Percentiles rank a stretch among this genome's conserved stretches.
phyloP scores from a whole-genome alignment of 2,329 filamentous ascomycete genomes.

The Geosmithia morbida region DNA sequence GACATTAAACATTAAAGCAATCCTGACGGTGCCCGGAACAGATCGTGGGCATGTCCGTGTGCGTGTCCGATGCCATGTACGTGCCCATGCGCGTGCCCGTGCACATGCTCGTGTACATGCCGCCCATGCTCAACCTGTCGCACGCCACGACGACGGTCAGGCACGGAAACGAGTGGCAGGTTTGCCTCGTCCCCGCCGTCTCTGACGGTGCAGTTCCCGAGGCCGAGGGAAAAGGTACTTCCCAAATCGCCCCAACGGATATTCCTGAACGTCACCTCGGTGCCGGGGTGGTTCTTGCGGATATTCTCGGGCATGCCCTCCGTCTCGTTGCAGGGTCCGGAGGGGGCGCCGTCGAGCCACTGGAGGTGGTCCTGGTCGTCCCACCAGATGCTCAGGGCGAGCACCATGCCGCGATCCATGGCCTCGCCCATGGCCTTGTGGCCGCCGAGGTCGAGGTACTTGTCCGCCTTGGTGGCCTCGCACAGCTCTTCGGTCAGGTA shows the following conservation, averaged over 20 bases:
- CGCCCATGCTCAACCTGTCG: too few relatives aligned
- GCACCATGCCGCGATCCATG: slow-evolving; percentile 31
- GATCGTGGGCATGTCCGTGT: too few relatives aligned
- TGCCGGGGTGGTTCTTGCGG: slow-evolving; percentile 26
- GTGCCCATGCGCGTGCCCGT: too few relatives aligned
- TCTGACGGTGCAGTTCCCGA: neutral
- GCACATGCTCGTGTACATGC: too few relatives aligned
- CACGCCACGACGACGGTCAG: too few relatives aligned
- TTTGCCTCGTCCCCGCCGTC: too few relatives aligned
- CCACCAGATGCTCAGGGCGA: slow-evolving; percentile 39
- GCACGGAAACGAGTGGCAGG: too few relatives aligned
- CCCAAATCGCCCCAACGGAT: slow-evolving; percentile 48
- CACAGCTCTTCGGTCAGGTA: slow-evolving; percentile 21
- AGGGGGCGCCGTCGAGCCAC: slow-evolving; percentile 32
- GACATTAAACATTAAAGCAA: too few relatives aligned
- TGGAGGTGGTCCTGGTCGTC: slow-evolving; percentile 32
- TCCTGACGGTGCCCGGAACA: too few relatives aligned
- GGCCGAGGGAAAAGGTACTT: slow-evolving; percentile 23
- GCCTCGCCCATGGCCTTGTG: slow-evolving; percentile 29
- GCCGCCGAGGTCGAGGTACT: slow-evolving; percentile 22
- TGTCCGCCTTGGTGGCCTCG: slow-evolving; percentile 12
- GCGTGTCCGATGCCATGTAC: too few relatives aligned
- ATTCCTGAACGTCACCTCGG: slow-evolving; percentile 38
- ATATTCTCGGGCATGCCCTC: slow-evolving; percentile 37
- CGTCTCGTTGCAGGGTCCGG: slow-evolving; percentile 37